phyloP scores from a whole-genome alignment of 257 asterid species.

The Verbascum thapsus region DNA sequence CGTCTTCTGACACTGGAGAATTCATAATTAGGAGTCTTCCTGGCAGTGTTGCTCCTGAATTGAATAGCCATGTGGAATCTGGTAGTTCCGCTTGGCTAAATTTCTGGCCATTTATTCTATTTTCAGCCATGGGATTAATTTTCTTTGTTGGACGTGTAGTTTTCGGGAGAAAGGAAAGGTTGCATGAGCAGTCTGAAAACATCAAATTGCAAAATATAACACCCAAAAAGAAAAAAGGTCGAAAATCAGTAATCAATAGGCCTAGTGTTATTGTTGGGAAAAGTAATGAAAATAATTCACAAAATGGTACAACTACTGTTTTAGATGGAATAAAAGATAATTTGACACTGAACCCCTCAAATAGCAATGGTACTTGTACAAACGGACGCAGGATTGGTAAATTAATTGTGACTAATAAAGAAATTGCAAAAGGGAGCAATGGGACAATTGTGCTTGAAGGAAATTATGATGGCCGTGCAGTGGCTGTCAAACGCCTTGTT shows the following conservation, averaged over 20 bases:
- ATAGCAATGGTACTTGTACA: conserved; percentile 23
- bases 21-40: conserved; percentile 40
- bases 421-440: conserved; percentile 89
- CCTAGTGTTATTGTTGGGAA: conserved; percentile 35
- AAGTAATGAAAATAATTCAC: conserved; percentile 28
- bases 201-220: conserved; percentile 40
- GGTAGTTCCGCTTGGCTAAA: conserved; percentile 31
- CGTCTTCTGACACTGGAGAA: conserved; percentile 36
- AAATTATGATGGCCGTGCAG: conserved; percentile 77
- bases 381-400: conserved; percentile 75
- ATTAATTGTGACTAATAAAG: conserved; percentile 55
- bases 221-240: conserved; percentile 61
- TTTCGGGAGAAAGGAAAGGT: conserved; percentile 28
- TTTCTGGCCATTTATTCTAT: conserved; percentile 43
- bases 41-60: conserved; percentile 36
- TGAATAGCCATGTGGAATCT: conserved; percentile 31
- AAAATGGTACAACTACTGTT: conserved; percentile 17
- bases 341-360: conserved; percentile 29
- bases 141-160: conserved; percentile 28
- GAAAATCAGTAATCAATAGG: conserved; percentile 51
- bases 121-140: conserved; percentile 37
- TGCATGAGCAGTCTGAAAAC: conserved; percentile 37
- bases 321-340: conserved; percentile 29
- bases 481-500: conserved; percentile 90
- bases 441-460: conserved; percentile 92